Evolutionary conservation across 306 rosid genomes (phyloP).

Genomic region (Pyrus pyrifolia): DNA sequence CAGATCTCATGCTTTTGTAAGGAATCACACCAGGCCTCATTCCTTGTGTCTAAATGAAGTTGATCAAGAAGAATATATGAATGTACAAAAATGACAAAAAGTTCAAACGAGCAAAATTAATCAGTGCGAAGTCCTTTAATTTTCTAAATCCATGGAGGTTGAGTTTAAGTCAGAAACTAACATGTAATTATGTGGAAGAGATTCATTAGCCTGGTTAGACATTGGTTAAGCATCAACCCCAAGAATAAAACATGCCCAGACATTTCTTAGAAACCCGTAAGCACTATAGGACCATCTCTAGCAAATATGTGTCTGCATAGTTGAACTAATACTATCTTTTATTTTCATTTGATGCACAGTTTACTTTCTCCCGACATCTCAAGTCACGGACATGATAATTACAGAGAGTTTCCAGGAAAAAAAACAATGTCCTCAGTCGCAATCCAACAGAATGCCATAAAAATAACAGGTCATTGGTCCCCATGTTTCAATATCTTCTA

Average conservation of each 20-base stretch:
- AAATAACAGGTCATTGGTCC: not conserved
- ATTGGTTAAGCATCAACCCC: not conserved
- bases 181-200: not conserved
- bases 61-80: constrained; percentile 16
- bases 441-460: not conserved
- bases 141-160: not conserved
- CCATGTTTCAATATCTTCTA: too few species aligned
- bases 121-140: not conserved
- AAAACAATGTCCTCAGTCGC: too few species aligned
- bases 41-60: constrained; percentile 68
- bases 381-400: not conserved
- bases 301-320: not conserved
- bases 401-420: not conserved
- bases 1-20: constrained; percentile 78
- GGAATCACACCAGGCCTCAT: constrained; percentile 85
- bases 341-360: not conserved
- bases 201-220: not conserved
- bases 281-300: not conserved
- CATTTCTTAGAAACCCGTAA: not conserved
- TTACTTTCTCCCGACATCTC: not conserved
- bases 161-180: not conserved
- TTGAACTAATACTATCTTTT: not conserved
- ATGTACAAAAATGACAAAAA: not conserved
- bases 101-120: not conserved
- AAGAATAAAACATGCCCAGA: not conserved